phyloP scores from a whole-genome alignment of 2,329 filamentous ascomycete genomes.

The Colletotrichum sp. region DNA sequence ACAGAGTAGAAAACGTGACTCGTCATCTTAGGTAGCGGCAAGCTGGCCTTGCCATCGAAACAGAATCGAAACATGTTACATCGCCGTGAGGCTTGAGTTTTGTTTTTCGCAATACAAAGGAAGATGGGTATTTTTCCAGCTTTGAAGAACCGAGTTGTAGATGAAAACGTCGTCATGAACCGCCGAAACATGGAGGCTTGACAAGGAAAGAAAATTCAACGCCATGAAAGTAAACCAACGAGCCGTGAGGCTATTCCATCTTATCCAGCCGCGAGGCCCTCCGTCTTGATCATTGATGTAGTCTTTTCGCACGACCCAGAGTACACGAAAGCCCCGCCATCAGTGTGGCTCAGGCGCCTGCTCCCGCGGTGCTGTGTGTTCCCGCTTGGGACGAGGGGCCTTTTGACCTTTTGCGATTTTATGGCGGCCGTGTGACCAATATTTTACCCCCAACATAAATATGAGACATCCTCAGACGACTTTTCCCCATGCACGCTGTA shows the following conservation, averaged over 20 bases:
- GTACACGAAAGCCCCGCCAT: conserved; percentile 3
- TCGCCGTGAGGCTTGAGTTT: conserved; percentile 9
- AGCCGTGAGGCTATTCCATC: conserved; percentile 41
- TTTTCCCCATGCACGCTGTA: background rate
- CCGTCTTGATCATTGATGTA: conserved; percentile 25
- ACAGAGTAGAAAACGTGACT: background rate
- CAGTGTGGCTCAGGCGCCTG: background rate
- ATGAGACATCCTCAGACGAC: background rate
- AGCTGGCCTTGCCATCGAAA: background rate
- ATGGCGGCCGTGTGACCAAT: conserved; percentile 25
- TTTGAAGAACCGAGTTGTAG: background rate
- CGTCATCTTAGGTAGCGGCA: background rate
- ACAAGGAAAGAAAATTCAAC: background rate
- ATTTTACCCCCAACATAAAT: background rate
- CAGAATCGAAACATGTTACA: background rate
- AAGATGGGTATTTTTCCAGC: conserved; percentile 10
- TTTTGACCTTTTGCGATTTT: conserved; percentile 11
- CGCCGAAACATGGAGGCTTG: background rate
- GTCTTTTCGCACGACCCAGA: background rate
- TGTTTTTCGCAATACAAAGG: background rate
- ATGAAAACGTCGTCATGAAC: background rate
- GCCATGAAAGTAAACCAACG: conserved; percentile 26
- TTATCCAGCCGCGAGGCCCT: conserved; percentile 41
- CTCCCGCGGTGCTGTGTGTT: conserved; percentile 21
- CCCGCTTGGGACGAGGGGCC: conserved; percentile 10